phyloP scores from a whole-genome alignment of 495 filamentous ascomycete genomes.

The Sabuloglossum arenarium region DNA sequence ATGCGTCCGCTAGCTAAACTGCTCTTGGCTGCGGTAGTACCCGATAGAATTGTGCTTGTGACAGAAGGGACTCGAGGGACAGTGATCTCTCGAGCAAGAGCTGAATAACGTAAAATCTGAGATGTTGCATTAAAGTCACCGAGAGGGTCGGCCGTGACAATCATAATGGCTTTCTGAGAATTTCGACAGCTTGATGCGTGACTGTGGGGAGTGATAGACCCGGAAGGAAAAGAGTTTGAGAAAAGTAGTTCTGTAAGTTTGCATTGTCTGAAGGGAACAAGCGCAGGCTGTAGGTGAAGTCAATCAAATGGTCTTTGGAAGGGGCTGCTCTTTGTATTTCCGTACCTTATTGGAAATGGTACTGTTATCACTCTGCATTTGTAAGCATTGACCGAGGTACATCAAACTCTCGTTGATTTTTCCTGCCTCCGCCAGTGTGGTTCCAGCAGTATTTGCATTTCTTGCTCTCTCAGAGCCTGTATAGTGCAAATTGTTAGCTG shows the following conservation, averaged over 20 bases:
- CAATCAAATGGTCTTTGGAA: not conserved
- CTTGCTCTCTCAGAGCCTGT: constrained; percentile 70
- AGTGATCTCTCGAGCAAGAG: constrained; percentile 79
- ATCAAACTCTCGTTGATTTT: constrained; percentile 97
- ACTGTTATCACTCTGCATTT: constrained; percentile 65
- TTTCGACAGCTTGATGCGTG: constrained; percentile 4
- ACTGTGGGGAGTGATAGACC: constrained; percentile 23
- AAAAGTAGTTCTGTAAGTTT: constrained; percentile 94
- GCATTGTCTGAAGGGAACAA: constrained; percentile 87
- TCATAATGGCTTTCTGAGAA: constrained; percentile 82
- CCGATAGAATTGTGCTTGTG: constrained; percentile 36
- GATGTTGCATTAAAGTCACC: constrained; percentile 94
- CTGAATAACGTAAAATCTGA: constrained; percentile 89
- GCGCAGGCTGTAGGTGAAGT: constrained; percentile 29
- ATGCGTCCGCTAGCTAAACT: constrained; percentile 23
- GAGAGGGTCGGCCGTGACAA: constrained; percentile 83
- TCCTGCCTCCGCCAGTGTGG: constrained; percentile 82
- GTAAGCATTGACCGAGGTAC: constrained; percentile 93
- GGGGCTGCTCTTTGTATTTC: not conserved
- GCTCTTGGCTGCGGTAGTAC: constrained; percentile 17
- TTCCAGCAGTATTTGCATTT: constrained; percentile 81
- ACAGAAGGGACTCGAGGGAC: constrained; percentile 73
- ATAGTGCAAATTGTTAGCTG: constrained; percentile 1
- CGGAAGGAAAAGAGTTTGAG: constrained; percentile 75
- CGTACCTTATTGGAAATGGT: constrained; percentile 53